Conservation (phyloP, 495 filamentous ascomycete genomes). For the Xanthoparmelia taractica region DNA sequence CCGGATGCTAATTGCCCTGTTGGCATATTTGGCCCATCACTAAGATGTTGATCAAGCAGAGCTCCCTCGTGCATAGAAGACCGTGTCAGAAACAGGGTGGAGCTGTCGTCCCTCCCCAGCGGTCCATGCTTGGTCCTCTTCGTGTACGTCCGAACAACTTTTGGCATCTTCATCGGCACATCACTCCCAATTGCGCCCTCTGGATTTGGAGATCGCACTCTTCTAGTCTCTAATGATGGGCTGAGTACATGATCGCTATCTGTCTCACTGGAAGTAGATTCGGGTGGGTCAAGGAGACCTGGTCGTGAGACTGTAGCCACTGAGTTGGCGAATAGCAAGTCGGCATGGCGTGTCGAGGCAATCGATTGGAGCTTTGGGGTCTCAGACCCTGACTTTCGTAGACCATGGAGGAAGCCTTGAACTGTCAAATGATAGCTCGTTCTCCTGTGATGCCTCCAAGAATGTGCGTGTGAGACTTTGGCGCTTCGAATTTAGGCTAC, state of each 20-base stretch:
- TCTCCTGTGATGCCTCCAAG: not conserved
- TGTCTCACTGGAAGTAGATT: not conserved
- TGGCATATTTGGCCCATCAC: not conserved
- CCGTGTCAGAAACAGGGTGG: not conserved
- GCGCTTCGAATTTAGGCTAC: not conserved
- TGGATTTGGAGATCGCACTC: not conserved
- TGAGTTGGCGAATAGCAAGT: not conserved
- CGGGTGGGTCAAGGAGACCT: not conserved
- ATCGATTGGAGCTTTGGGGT: not conserved
- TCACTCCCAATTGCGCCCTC: too few species aligned
- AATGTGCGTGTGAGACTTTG: not conserved
- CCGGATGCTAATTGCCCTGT: not conserved
- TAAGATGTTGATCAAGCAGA: not conserved
- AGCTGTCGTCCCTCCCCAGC: not conserved
- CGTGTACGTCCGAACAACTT: not conserved
- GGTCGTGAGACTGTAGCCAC: not conserved
- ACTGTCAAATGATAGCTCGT: not conserved
- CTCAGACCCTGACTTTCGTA: not conserved
- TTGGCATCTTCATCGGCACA: constrained; percentile 1
- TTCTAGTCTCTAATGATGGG: not conserved
- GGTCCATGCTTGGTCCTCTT: not conserved
- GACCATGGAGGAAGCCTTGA: constrained; percentile 4
- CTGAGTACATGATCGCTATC: not conserved
- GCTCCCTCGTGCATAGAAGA: not conserved
- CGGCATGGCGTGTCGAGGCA: not conserved